Evolutionary conservation across 2,329 filamentous ascomycete species (phyloP).

Genomic region (Neonectria faginata): DNA sequence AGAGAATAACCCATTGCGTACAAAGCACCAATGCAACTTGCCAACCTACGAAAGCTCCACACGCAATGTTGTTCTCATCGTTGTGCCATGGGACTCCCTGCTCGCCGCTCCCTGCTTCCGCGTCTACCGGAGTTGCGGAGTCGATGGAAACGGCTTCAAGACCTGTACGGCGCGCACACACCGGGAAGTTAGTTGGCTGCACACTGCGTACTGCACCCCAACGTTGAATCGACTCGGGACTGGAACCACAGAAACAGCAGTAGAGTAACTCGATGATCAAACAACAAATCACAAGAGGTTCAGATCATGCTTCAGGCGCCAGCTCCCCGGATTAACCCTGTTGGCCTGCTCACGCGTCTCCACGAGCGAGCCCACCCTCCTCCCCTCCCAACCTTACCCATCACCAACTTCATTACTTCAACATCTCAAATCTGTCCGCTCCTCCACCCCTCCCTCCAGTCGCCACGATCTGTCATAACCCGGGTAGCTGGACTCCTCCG

Average conservation of each 20-base stretch:
- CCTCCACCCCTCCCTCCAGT: conserved; percentile 2
- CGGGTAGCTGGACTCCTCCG: conserved; percentile 17
- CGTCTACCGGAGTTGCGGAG: background rate
- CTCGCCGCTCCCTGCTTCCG: background rate
- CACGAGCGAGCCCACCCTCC: background rate
- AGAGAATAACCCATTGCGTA: background rate
- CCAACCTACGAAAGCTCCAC: background rate
- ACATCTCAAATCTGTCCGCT: background rate
- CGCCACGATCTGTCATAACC: conserved; percentile 13
- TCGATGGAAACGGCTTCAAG: background rate
- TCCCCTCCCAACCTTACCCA: background rate
- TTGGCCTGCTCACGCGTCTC: background rate
- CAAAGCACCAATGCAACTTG: background rate
- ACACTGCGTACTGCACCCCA: background rate
- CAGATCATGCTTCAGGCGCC: background rate
- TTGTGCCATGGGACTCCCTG: background rate
- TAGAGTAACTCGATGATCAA: background rate
- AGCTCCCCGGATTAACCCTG: background rate
- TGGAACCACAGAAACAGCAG: background rate
- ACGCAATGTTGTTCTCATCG: background rate
- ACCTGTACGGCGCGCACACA: background rate
- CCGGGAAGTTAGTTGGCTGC: background rate
- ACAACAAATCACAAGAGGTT: background rate
- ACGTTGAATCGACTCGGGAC: too few relatives aligned
- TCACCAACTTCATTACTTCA: background rate